Evolutionary conservation across 1,284 basidiomycete species (phyloP).

Genomic region (Moniliophthora roreri): DNA sequence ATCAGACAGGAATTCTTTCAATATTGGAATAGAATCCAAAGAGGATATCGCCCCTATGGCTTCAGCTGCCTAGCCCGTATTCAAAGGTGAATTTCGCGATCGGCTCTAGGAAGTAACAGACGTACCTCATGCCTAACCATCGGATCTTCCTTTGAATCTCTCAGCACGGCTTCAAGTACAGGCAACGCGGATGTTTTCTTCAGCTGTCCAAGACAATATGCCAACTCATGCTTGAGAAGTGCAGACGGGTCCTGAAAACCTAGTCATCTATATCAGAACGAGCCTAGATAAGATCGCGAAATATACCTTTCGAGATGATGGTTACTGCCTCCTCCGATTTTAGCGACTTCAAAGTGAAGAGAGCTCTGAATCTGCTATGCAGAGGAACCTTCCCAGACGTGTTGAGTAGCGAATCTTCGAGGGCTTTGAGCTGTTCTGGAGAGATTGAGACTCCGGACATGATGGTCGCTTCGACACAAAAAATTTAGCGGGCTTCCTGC

Average conservation of each 20-base stretch:
- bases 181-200: constrained; percentile 76
- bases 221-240: constrained; percentile 95
- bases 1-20: constrained; percentile 77
- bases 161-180: constrained; percentile 76
- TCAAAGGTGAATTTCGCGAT: constrained; percentile 9
- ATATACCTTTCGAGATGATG: constrained; percentile 83
- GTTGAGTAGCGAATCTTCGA: constrained; percentile 79
- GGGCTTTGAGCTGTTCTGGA: constrained; percentile 46
- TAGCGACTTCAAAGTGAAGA: constrained; percentile 93
- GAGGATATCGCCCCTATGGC: constrained; percentile 95
- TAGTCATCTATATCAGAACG: constrained; percentile 28
- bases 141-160: constrained; percentile 75
- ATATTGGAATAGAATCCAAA: constrained; percentile 63
- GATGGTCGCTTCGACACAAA: constrained; percentile 4
- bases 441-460: constrained; percentile 23
- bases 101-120: constrained; percentile 19
- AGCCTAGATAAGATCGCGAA: constrained; percentile 9
- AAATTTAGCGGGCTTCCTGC: neutral
- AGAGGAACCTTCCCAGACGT: constrained; percentile 71
- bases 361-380: constrained; percentile 87
- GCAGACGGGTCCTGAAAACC: constrained; percentile 89
- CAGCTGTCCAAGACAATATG: constrained; percentile 96
- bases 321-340: constrained; percentile 78
- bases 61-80: constrained; percentile 79
- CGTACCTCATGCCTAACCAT: constrained; percentile 97